A percentile compares a stretch with the other conserved stretches of the same genome.
These are phyloP conservation scores for Sphagnurus paluster DNA, from an alignment of 1,284 basidiomycete species.

Conservation along the genomic window DNA sequence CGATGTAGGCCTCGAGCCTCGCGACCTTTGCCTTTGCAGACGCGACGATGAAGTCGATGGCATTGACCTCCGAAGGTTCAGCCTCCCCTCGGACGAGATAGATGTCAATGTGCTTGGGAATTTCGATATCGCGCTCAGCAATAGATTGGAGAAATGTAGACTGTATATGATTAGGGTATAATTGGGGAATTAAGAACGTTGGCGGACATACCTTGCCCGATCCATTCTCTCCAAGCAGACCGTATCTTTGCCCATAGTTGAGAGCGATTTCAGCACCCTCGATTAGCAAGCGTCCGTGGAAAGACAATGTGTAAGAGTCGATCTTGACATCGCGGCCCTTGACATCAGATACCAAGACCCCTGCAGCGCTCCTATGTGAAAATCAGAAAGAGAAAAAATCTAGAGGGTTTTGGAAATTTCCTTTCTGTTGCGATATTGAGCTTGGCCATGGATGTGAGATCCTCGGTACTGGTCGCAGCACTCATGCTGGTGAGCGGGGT, in stretches of 20 bases:
- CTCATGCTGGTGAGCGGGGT: slow-evolving; percentile 82
- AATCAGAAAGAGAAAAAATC: slow-evolving; percentile 11
- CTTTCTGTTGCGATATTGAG: slow-evolving; percentile 86
- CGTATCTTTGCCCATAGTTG: slow-evolving; percentile 96
- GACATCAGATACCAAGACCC: slow-evolving; percentile 90
- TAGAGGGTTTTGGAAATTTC: slow-evolving; percentile 35
- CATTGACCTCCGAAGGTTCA: slow-evolving; percentile 95
- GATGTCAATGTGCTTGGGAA: slow-evolving; percentile 96
- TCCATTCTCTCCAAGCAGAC: slow-evolving; percentile 95
- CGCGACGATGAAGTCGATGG: slow-evolving; percentile 93
- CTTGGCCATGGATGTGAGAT: slow-evolving; percentile 83
- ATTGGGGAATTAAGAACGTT: neutral
- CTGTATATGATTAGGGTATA: slow-evolving; percentile 30
- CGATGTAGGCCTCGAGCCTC: slow-evolving; percentile 92
- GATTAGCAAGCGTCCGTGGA: slow-evolving; percentile 94
- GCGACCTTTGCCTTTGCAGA: slow-evolving; percentile 95
- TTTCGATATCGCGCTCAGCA: slow-evolving; percentile 91
- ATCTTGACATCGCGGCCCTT: slow-evolving; percentile 98
- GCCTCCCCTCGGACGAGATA: slow-evolving; percentile 96
- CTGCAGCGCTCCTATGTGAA: slow-evolving; percentile 72
- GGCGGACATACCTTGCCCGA: slow-evolving; percentile 83
- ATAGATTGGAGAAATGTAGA: slow-evolving; percentile 75
- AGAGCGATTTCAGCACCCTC: slow-evolving; percentile 90
- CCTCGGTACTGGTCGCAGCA: slow-evolving; percentile 74
- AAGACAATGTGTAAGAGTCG: slow-evolving; percentile 93